Base-by-base conservation (phyloP, 768 basidiomycete genomes). In the Agaricus blazei region DNA sequence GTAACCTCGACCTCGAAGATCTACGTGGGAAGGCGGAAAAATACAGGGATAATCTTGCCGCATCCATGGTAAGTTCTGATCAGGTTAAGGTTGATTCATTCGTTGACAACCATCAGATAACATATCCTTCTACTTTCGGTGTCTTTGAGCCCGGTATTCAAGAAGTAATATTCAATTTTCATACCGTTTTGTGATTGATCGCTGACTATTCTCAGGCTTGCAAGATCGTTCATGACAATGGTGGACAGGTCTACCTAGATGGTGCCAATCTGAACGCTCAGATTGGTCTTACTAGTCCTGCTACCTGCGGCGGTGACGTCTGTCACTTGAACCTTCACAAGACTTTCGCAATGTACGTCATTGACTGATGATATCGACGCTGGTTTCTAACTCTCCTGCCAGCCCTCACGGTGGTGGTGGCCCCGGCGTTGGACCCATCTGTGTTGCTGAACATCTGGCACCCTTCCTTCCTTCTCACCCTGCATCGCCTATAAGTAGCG, bases 241-340 rank as follows among this genome's bases (percentile, higher is more conserved):
- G 96, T 15, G 97, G 97, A 28, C 95, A 99, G 67, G 96, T 99
- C 36, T 99, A 98, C 72, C 79, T 99, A 52, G 97, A 99, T 66
- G 93, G 93, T 60, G 95, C 95, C 43, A 98, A 98, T 67, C 76
- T 97, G 59, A 96, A 97, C 66, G 93, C 93, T 46, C 91, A 97
- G 64, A 84, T 98, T 58, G 93, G 95, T 26, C 67, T 97, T 56
- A 97, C 95, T 29, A 93, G 93, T 66, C 91, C 91, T 36, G 93
- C 90, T 1, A 87, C 81, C n/a, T 96, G 93, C 64, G 97, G 97
- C 46, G 96, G 93, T 51, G 97, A 99, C 69, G 94, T 99, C 38
- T 97, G 94, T 68, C 97, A 99, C 68, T 80, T 98, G 75, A 99
- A 99, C 72, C 77, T 98, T 36, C 97, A 99, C 77, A 99, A 98